A percentile compares a stretch with the other conserved stretches of the same genome.
phyloP scores from a whole-genome alignment of 805 yeast genomes.

The Candida anglica region DNA sequence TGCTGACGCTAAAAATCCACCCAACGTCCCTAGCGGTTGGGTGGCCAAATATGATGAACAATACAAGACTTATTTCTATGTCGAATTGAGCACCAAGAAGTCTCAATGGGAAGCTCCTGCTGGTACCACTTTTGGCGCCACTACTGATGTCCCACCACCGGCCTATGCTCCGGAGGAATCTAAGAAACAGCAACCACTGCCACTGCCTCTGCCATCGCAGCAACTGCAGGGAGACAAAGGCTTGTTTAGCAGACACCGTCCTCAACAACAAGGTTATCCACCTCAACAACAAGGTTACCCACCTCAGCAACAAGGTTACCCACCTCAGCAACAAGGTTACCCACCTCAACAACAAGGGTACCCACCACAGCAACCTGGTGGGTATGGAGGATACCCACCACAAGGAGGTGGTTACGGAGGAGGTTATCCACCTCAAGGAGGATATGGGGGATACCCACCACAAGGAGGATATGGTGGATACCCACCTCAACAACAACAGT shows the following conservation, averaged over 20 bases:
- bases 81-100: slow-evolving; percentile 62
- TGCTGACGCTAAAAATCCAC: slow-evolving; percentile 32
- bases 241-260: slow-evolving; percentile 9
- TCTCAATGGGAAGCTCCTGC: slow-evolving; percentile 91
- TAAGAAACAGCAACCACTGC: slow-evolving; percentile 3
- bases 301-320: slow-evolving; percentile 11
- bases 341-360: slow-evolving; percentile 10
- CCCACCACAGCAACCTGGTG: slow-evolving; percentile 20
- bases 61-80: slow-evolving; percentile 75
- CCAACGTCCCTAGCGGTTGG: slow-evolving; percentile 67
- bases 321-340: slow-evolving; percentile 6
- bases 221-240: slow-evolving; percentile 1
- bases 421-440: slow-evolving; percentile 17
- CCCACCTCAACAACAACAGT: slow-evolving; percentile 22
- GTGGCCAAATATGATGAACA: slow-evolving; percentile 67
- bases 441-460: slow-evolving; percentile 23
- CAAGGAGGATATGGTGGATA: slow-evolving; percentile 21
- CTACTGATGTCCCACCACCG: slow-evolving; percentile 39
- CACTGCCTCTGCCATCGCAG: slow-evolving; percentile 6
- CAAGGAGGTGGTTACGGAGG: slow-evolving; percentile 13
- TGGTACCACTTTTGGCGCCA: slow-evolving; percentile 35
- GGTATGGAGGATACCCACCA: slow-evolving; percentile 24
- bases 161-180: slow-evolving; percentile 21
- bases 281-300: slow-evolving; percentile 6
- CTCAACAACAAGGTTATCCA: slow-evolving; percentile 10